Base-by-base conservation (phyloP, 1,139 yeast species). In the Arxiozyma telluris region DNA sequence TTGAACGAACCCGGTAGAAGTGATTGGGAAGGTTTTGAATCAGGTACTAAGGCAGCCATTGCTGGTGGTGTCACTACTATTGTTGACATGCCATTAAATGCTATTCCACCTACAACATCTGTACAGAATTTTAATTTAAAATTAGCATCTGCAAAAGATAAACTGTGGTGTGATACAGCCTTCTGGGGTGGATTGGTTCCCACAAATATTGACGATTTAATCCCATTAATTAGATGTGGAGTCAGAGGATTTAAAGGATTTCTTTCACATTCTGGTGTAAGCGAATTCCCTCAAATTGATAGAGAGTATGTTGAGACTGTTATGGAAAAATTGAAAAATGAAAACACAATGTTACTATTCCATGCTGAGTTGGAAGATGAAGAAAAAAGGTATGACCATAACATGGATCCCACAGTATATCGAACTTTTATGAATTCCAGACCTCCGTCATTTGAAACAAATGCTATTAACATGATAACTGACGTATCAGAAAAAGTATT, bases 161-260 rank as follows among this genome's bases (percentile, higher is more conserved):
- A 90, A 68, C 80, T 91, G 56, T 90, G 96, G 95, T 94, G 87
- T 42, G 96, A 91, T 65, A 90, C 87, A 15, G 97, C 90, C 0
- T 90, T 91, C 69, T 91, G 97, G 97, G 98, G 97, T 53, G 98
- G 97, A 0, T 73, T 90, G 59, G 79, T 91, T 43, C 98, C 97
- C 4, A 78, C 77, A 55, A 91, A 91, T 68, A 68, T 84, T 55
- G 72, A 77, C 15, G 83, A 87, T 60, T 75, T 90, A 59, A 74
- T 78, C 25, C 96, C 96, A 0, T 76, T 91, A 61, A 83, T 89
- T 56, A 71, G 81, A 55, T 84, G 87, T 64, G 97, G 97, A 48
- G 96, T 90, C 3, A 76, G 96, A 53, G 97, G 97, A 0, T 90
- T 90, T 73, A 90, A 90, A 68, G 93, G 96, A 41, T 91, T 91